Evolutionary conservation across 2,329 filamentous ascomycete genomes (phyloP).

Genomic region (Lecanoromycetidae sp.): DNA sequence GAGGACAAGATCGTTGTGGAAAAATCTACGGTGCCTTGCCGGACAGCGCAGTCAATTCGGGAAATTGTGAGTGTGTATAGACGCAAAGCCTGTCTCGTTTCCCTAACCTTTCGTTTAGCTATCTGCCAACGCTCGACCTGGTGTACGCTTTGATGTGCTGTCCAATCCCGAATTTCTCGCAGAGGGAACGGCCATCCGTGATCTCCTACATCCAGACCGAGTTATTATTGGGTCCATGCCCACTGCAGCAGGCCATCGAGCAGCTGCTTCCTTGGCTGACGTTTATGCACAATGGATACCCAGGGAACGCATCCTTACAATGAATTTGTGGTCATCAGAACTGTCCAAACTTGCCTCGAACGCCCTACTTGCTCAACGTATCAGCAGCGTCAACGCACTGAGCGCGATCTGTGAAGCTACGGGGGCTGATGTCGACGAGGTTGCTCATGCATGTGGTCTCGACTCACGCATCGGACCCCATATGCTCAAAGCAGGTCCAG

Average conservation of each 20-base stretch:
- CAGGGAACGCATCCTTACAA: conserved; percentile 53
- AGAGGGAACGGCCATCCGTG: conserved; percentile 61
- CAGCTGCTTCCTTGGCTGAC: conserved; percentile 50
- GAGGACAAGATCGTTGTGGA: conserved; percentile 64
- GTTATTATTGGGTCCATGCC: conserved; percentile 60
- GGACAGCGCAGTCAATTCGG: conserved; percentile 57
- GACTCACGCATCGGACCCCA: conserved; percentile 61
- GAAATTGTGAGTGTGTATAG: conserved; percentile 34
- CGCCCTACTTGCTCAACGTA: conserved; percentile 66
- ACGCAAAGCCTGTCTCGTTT: background rate
- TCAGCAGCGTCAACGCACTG: conserved; percentile 70
- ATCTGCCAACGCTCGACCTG: conserved; percentile 32
- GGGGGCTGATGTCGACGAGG: conserved; percentile 63
- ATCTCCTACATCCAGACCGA: conserved; percentile 59
- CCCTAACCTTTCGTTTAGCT: conserved; percentile 1
- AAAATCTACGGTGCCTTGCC: conserved; percentile 68
- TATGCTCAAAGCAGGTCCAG: conserved; percentile 62
- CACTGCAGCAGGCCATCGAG: conserved; percentile 47
- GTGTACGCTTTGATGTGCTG: conserved; percentile 59
- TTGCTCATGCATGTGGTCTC: conserved; percentile 54
- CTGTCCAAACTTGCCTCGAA: conserved; percentile 69
- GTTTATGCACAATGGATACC: conserved; percentile 64
- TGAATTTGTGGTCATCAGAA: conserved; percentile 67
- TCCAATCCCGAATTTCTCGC: conserved; percentile 75
- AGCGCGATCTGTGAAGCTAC: conserved; percentile 68